Base-by-base conservation (phyloP, 345 rosid species). In the Eutrema japonicum region DNA sequence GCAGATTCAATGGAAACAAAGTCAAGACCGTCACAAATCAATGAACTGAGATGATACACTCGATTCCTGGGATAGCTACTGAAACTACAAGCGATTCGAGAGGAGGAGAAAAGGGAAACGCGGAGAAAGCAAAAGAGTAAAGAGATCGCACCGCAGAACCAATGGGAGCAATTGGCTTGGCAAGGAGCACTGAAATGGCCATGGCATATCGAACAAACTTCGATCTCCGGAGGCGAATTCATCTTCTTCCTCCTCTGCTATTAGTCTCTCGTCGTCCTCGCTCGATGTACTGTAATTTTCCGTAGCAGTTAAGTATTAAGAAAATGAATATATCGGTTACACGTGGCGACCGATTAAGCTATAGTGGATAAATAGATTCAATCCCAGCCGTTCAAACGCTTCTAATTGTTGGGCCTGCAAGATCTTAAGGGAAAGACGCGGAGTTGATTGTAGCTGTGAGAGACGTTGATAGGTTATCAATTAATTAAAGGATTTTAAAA, bases 121-220 rank as follows among this genome's bases (percentile, higher is more conserved):
- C 43, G 36, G n/a, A 51, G 29, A 12, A 6, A 41, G 30, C 41
- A 66, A 51, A 27, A 5, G 6, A 2, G 12, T 9, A 50, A 47
- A 5, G 32, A 51, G 68, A 13, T 67, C 38, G 63, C 2, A 93
- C 98, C 93, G 79, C 97, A 94, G 68, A 94, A 91, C 97, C 98
- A 94, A 75, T 91, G 98, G 61, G 97, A 91, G 82, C 97, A 91
- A 81, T 89, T 94, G 66, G 90, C 93, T 79, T 94, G 96, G 65
- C 90, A 91, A 65, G 96, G 96, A 71, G 80, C 78, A 63, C 30
- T 83, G 81, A 88, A 93, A 53, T 33, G 61, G 35, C 84, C 94
- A 80, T 83, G 96, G 86, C 96, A 93, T 3, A 93, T 76, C 16
- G 97, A 85, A 79, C 97, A 93, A 35, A 73, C 52, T 54, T 91